Base-by-base conservation (phyloP, 345 rosid species). In the Microthlaspi erraticum region DNA sequence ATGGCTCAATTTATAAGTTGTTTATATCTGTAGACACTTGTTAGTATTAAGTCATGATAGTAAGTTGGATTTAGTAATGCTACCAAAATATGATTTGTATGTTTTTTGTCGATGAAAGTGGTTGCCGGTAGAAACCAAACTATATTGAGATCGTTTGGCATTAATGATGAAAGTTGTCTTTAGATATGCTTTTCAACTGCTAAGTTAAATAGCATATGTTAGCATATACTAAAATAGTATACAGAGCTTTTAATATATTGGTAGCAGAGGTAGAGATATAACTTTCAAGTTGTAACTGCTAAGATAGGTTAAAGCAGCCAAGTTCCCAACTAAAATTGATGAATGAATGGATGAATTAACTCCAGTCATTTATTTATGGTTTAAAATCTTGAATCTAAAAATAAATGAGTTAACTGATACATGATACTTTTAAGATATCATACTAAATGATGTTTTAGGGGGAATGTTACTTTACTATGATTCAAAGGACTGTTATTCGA, bases 171-270 rank as follows among this genome's bases (percentile, higher is more conserved):
- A 70, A 70, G 67, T 38, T 49, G 32, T 38, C 66, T 70, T 70
- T 59, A 38, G 38, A 60, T 70, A 33, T 50, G 34, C 29, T 26
- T 70, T 60, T 70, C 74, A 70, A 70, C 74, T 29, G 48, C 66
- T 59, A 37, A n/a, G 59, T 26, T 70, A 37, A 19, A 17, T 45
- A 34, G 56, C 55, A 56, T 32, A 43, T 42, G 63, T 66, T 66
- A 37, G 38, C 60, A 39, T 51, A 41, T 29, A 55, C 52, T 29
- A 41, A 52, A 39, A 41, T 31, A 29, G 5, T 41, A 52, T 16
- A 42, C n/a, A 42, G 18, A 53, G 71, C 41, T 41, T 54, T 50
- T 41, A 16, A 41, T 67, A 29, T 5, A 16, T 12, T 67, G 20
- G 42, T 41, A 67, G 62, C 32, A 64, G 37, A 50, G 16, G 37